Evolutionary conservation across 305 asterid genomes (phyloP).

Genomic region (Fraxinus floribunda): DNA sequence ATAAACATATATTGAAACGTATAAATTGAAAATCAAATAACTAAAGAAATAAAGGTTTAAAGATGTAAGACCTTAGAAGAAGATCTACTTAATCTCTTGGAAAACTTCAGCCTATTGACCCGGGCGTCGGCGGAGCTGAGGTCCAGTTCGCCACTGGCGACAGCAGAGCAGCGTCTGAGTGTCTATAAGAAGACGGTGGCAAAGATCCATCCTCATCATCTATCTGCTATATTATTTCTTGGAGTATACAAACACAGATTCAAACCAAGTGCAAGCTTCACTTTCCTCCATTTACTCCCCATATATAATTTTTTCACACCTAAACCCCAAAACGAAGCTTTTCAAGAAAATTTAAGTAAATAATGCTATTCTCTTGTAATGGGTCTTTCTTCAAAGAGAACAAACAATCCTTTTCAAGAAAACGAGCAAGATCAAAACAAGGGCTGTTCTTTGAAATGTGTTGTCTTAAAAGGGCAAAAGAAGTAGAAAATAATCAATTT

Average conservation of each 20-base stretch:
- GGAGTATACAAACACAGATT: slow-evolving; percentile 65
- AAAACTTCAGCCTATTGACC: slow-evolving; percentile 55
- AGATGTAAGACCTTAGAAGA: slow-evolving; percentile 73
- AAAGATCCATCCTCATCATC: slow-evolving; percentile 43
- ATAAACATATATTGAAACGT: neutral
- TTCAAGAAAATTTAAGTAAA: neutral
- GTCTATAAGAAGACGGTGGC: slow-evolving; percentile 47
- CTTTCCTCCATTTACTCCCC: slow-evolving; percentile 86
- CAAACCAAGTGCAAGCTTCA: slow-evolving; percentile 68
- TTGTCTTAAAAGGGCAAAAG: slow-evolving; percentile 10
- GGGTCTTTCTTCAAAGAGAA: neutral
- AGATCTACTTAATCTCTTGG: slow-evolving; percentile 83
- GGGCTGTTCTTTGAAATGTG: slow-evolving; percentile 25
- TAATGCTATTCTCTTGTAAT: neutral
- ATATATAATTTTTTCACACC: slow-evolving; percentile 28
- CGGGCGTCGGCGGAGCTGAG: slow-evolving; percentile 60
- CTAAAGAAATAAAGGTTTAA: slow-evolving; percentile 6
- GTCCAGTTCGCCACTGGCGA: slow-evolving; percentile 62
- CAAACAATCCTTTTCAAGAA: neutral
- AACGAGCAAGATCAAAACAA: slow-evolving; percentile 12
- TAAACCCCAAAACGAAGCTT: slow-evolving; percentile 22
- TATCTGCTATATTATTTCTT: slow-evolving; percentile 41
- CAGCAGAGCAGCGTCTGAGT: slow-evolving; percentile 66
- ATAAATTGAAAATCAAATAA: neutral
- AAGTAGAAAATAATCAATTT: slow-evolving; percentile 9